Evolutionary conservation across 176 grass and related monocot species (phyloP).

Genomic region (Luzula sylvatica): DNA sequence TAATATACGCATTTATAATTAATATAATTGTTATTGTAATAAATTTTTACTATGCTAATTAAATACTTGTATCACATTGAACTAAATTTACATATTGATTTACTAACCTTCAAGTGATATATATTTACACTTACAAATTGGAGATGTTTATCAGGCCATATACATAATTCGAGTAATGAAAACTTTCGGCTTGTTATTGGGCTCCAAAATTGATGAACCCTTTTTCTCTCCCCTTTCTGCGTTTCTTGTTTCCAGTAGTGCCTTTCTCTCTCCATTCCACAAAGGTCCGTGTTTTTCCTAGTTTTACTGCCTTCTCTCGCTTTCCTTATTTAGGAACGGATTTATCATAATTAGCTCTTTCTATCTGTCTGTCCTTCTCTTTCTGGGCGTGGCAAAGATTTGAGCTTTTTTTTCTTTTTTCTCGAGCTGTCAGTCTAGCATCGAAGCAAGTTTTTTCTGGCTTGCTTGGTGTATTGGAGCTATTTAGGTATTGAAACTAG

Average conservation of each 20-base stretch:
- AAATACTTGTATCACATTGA: no score
- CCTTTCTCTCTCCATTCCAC: slow-evolving; percentile 5
- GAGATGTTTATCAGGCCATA: not conserved
- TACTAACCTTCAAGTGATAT: no score
- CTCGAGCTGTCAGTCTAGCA: not conserved
- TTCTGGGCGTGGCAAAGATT: not conserved
- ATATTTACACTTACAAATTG: no score
- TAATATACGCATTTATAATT: no score
- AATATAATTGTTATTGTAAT: no score
- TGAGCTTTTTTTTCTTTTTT: not conserved
- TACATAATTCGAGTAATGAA: not conserved
- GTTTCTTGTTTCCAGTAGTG: slow-evolving; percentile 16
- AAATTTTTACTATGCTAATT: no score
- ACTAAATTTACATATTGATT: no score
- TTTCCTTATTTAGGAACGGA: not conserved
- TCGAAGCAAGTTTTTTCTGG: not conserved
- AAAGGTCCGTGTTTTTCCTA: not conserved
- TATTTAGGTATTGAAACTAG: not conserved
- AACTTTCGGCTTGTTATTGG: slow-evolving; percentile 2
- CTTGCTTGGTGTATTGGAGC: not conserved
- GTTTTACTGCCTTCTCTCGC: not conserved
- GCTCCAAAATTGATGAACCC: not conserved
- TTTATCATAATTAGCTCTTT: not conserved
- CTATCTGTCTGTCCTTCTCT: not conserved
- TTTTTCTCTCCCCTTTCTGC: slow-evolving; percentile 17